Conservation (phyloP, 2,329 filamentous ascomycete species). For the Aureobasidium sp. region DNA sequence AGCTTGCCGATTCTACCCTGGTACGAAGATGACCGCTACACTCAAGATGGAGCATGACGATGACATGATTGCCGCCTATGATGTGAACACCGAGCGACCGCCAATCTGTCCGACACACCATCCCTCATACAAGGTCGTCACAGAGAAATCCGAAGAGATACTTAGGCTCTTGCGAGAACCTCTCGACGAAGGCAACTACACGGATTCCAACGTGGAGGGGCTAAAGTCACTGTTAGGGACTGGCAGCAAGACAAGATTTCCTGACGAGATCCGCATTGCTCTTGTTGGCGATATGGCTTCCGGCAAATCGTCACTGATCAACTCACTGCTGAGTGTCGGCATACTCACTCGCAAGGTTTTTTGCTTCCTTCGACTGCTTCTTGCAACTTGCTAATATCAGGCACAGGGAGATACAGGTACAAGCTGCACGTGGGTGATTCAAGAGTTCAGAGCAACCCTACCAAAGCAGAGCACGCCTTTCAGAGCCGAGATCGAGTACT, state of each 20-base stretch:
- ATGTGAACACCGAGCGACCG: background rate
- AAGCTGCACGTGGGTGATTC: slow-evolving; percentile 17
- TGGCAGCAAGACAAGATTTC: slow-evolving; percentile 4
- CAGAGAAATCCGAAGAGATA: background rate
- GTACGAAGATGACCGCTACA: background rate
- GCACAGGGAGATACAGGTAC: slow-evolving; percentile 15
- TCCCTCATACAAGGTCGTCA: background rate
- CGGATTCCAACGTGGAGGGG: background rate
- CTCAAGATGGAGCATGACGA: background rate
- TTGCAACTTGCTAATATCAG: background rate
- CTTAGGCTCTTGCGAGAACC: background rate
- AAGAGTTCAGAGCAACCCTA: slow-evolving; percentile 13
- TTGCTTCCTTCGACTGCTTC: background rate
- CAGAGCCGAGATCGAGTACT: slow-evolving; percentile 16
- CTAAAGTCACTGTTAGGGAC: background rate
- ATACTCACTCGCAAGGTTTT: slow-evolving; percentile 17
- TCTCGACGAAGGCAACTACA: background rate
- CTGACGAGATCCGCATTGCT: slow-evolving; percentile 9
- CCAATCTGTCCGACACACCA: background rate
- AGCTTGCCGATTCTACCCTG: too few species aligned
- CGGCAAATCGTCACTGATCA: slow-evolving; percentile 20
- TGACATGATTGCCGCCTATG: background rate
- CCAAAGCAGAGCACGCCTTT: slow-evolving; percentile 15
- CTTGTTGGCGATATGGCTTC: slow-evolving; percentile 16
- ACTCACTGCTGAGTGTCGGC: slow-evolving; percentile 17